These are phyloP conservation scores for Penicillium diatomitis DNA, from an alignment of 495 filamentous ascomycete genomes.

Conservation along the genomic window DNA sequence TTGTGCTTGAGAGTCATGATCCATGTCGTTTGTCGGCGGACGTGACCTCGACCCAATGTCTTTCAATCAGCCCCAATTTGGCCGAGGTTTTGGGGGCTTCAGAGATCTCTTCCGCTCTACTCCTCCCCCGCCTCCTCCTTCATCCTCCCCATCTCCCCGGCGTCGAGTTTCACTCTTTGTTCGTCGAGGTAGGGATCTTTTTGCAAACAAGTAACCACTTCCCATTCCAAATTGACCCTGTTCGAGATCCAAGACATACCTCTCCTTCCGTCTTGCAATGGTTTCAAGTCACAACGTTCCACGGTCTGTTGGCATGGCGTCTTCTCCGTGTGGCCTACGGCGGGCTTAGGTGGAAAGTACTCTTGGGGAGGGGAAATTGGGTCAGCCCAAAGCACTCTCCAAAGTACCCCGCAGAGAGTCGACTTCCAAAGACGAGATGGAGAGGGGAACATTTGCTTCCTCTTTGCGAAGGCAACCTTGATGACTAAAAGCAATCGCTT, in stretches of 20 bases:
- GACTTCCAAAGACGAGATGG: too few relatives aligned
- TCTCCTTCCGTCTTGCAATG: too few relatives aligned
- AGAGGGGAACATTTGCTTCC: too few relatives aligned
- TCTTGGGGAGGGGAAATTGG: too few relatives aligned
- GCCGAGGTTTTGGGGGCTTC: constrained; percentile 29
- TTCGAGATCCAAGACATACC: neutral
- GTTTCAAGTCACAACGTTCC: too few relatives aligned
- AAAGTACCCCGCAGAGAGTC: too few relatives aligned
- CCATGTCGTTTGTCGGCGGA: constrained; percentile 17
- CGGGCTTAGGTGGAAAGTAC: too few relatives aligned
- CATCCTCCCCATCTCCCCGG: constrained; percentile 22
- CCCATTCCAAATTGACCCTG: constrained; percentile 2
- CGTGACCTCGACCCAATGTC: constrained; percentile 31
- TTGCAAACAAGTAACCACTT: constrained; percentile 32
- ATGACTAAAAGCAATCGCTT: too few relatives aligned
- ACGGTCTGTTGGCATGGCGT: too few relatives aligned
- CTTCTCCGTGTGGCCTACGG: too few relatives aligned
- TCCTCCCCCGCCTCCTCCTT: constrained; percentile 19
- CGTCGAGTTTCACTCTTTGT: constrained; percentile 27
- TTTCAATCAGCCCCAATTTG: constrained; percentile 28
- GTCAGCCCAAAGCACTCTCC: too few relatives aligned
- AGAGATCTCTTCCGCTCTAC: constrained; percentile 30
- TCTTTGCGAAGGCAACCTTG: too few relatives aligned
- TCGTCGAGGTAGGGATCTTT: constrained; percentile 33
- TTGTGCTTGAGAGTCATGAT: constrained; percentile 12